A percentile compares a stretch with the other conserved stretches of the same genome.
Evolutionary conservation across 1,284 basidiomycete species (phyloP).

Genomic region (Leccinum subrobustum): DNA sequence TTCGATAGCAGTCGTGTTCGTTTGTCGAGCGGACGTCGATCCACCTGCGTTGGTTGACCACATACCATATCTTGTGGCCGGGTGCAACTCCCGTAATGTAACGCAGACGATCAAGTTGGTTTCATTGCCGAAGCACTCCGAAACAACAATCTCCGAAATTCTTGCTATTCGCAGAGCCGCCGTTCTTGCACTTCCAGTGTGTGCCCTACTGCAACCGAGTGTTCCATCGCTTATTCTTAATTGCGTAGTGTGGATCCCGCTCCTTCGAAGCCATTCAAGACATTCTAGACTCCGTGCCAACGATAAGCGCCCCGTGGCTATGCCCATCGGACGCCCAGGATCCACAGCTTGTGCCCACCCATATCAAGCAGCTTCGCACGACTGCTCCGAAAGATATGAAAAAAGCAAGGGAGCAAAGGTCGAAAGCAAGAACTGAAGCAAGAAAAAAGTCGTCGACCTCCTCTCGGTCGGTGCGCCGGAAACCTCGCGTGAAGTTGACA

Average conservation of each 20-base stretch:
- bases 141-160: slow-evolving; percentile 58
- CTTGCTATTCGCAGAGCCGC: slow-evolving; percentile 72
- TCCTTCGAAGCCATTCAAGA: slow-evolving; percentile 38
- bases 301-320: slow-evolving; percentile 66
- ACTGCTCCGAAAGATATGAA: slow-evolving; percentile 79
- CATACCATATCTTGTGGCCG: slow-evolving; percentile 69
- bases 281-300: slow-evolving; percentile 48
- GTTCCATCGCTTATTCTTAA: slow-evolving; percentile 1
- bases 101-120: slow-evolving; percentile 51
- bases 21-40: slow-evolving; percentile 71
- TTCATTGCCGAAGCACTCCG: slow-evolving; percentile 72
- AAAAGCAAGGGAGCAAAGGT: slow-evolving; percentile 62
- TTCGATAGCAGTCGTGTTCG: slow-evolving; percentile 53
- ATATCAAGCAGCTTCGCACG: slow-evolving; percentile 85
- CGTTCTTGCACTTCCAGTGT: slow-evolving; percentile 61
- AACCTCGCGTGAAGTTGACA: slow-evolving; percentile 24
- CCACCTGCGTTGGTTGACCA: slow-evolving; percentile 71
- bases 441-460: slow-evolving; percentile 17
- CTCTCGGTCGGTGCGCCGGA: slow-evolving; percentile 17
- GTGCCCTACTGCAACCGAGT: background rate
- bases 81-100: slow-evolving; percentile 55
- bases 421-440: slow-evolving; percentile 53
- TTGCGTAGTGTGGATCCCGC: slow-evolving; percentile 39
- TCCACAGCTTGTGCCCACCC: slow-evolving; percentile 60
- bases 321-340: slow-evolving; percentile 15